These are phyloP conservation scores for Globisporangium carolinianum DNA, from an alignment of 352 stramenopile genomes.

Conservation along the genomic window DNA sequence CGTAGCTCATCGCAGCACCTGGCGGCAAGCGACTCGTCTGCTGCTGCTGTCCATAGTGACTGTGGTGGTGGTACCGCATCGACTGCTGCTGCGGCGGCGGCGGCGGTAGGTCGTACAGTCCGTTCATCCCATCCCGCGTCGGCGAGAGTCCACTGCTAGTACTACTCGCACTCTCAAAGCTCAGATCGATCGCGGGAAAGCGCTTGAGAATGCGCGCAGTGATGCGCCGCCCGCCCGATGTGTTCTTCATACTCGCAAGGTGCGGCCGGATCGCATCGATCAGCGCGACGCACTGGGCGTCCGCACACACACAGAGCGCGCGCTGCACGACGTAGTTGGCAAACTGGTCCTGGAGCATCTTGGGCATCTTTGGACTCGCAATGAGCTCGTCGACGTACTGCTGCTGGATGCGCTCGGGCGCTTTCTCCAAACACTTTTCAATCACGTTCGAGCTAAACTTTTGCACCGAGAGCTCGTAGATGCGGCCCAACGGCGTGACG, in stretches of 20 bases:
- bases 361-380: constrained; percentile 79
- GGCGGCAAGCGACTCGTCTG: constrained; percentile 8
- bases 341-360: constrained; percentile 97
- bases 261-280: constrained; percentile 96
- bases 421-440: constrained; percentile 97
- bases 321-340: constrained; percentile 99
- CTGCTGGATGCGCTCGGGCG: constrained; percentile 62
- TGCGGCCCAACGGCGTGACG: constrained; percentile 83
- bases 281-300: constrained; percentile 91
- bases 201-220: constrained; percentile 94
- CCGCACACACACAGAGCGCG: constrained; percentile 91
- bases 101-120: constrained; percentile 23
- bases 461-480: constrained; percentile 95
- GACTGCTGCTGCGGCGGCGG: neutral
- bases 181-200: constrained; percentile 94
- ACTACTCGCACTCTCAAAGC: constrained; percentile 22
- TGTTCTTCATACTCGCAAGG: constrained; percentile 92
- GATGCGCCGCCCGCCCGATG: constrained; percentile 90
- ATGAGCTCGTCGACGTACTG: constrained; percentile 78
- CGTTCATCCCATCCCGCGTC: neutral
- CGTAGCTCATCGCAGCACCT: constrained; percentile 2
- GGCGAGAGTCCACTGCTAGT: constrained; percentile 26
- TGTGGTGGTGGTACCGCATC: no score
- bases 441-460: constrained; percentile 99
- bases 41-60: constrained; percentile 9